Evolutionary conservation across 2,329 filamentous ascomycete species (phyloP).

Genomic region (Penicillium decumbens): DNA sequence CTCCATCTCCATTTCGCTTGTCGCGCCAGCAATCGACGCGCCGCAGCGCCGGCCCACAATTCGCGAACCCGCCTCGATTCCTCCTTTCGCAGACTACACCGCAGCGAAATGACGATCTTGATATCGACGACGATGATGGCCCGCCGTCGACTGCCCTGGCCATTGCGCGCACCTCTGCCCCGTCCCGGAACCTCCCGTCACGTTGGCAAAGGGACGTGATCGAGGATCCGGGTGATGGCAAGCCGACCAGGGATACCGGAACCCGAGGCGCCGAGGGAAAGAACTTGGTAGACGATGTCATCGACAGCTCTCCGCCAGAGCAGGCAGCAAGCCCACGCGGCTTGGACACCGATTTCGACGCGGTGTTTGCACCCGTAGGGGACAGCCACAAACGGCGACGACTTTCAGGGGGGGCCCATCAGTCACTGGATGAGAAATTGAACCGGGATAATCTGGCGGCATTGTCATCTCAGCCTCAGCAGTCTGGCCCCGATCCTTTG

Average conservation of each 20-base stretch:
- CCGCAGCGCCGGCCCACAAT: slow-evolving; percentile 27
- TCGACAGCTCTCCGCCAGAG: slow-evolving; percentile 17
- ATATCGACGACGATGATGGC: slow-evolving; percentile 22
- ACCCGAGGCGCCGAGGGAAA: neutral
- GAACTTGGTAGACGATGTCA: slow-evolving; percentile 8
- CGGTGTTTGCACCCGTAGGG: slow-evolving; percentile 27
- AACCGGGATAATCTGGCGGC: slow-evolving; percentile 6
- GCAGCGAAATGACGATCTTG: slow-evolving; percentile 7
- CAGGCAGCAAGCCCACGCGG: slow-evolving; percentile 5
- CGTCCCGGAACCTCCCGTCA: slow-evolving; percentile 2
- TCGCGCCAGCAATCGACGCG: slow-evolving; percentile 26
- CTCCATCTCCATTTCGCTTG: slow-evolving; percentile 30
- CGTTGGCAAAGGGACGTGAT: slow-evolving; percentile 24
- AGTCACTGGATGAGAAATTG: neutral
- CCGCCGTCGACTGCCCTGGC: slow-evolving; percentile 12
- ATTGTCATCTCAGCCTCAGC: slow-evolving; percentile 16
- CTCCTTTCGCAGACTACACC: slow-evolving; percentile 26
- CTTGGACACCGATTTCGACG: slow-evolving; percentile 28
- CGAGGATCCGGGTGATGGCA: slow-evolving; percentile 25
- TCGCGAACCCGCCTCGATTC: slow-evolving; percentile 34
- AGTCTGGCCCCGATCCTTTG: neutral
- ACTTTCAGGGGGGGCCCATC: slow-evolving; percentile 15
- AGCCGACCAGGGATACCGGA: slow-evolving; percentile 3
- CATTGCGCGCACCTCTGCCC: slow-evolving; percentile 1
- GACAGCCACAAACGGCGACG: slow-evolving; percentile 33